These are phyloP conservation scores for Inga oerstediana DNA, from an alignment of 306 rosid genomes.

Conservation along the genomic window DNA sequence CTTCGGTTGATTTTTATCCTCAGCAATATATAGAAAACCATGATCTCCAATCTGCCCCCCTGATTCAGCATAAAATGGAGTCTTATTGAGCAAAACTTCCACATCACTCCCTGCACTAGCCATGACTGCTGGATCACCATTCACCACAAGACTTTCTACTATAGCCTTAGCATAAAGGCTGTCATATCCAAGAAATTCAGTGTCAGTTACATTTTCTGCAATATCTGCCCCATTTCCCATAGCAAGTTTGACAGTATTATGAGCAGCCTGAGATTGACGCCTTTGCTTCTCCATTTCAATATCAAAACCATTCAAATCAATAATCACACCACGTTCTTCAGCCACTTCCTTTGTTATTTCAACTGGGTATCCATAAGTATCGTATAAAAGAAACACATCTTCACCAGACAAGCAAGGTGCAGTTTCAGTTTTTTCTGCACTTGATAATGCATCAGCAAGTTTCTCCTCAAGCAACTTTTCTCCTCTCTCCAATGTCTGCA, in stretches of 20 bases:
- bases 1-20: conserved; percentile 59
- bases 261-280: conserved; percentile 99
- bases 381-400: conserved; percentile 93
- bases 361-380: conserved; percentile 85
- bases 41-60: conserved; percentile 96
- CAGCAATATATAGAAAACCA: conserved; percentile 70
- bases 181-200: conserved; percentile 91
- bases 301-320: conserved; percentile 82
- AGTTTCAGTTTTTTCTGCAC: conserved; percentile 59
- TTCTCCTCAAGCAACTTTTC: conserved; percentile 88
- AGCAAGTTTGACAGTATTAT: conserved; percentile 72
- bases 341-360: conserved; percentile 96
- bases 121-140: conserved; percentile 69
- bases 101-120: conserved; percentile 83
- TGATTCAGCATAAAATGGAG: conserved; percentile 98
- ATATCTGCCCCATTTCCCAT: conserved; percentile 69
- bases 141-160: conserved; percentile 76
- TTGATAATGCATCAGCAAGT: conserved; percentile 64
- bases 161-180: conserved; percentile 74
- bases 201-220: conserved; percentile 64
- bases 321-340: conserved; percentile 79
- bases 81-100: conserved; percentile 78
- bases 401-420: conserved; percentile 81
- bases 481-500: conserved; percentile 90
- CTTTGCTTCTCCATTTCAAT: conserved; percentile 93